Percentiles rank a stretch among this genome's conserved stretches.
phyloP scores from a whole-genome alignment of 441 rosid genomes.

The Eutrema salsugineum region DNA sequence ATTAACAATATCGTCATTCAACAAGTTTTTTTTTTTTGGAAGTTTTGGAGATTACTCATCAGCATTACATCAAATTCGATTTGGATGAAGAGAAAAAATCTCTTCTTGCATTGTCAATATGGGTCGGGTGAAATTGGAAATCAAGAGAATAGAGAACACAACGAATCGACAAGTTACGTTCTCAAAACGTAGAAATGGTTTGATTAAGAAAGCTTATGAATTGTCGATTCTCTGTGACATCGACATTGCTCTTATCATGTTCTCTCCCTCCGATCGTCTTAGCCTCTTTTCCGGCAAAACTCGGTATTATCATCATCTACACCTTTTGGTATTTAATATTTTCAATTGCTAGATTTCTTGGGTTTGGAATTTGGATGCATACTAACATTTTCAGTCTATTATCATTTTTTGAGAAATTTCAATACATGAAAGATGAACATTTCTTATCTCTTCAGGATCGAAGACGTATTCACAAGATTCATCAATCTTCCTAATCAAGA shows the following conservation, averaged over 20 bases:
- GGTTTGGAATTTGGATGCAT: not conserved
- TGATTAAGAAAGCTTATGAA: slow-evolving; percentile 82
- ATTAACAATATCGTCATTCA: not conserved
- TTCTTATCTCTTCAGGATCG: slow-evolving; percentile 43
- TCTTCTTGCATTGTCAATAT: slow-evolving; percentile 20
- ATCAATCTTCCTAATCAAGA: slow-evolving; percentile 67
- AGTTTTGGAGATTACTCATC: slow-evolving; percentile 16
- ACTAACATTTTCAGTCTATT: not conserved
- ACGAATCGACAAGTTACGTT: slow-evolving; percentile 69
- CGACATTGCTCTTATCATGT: slow-evolving; percentile 71
- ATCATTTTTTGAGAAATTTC: not conserved
- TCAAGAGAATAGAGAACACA: slow-evolving; percentile 59
- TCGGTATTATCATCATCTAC: slow-evolving; percentile 31
- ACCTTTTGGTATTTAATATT: not conserved
- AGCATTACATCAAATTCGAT: not conserved
- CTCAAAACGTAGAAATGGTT: slow-evolving; percentile 83
- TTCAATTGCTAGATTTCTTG: not conserved
- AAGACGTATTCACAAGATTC: slow-evolving; percentile 63
- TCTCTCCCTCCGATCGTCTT: slow-evolving; percentile 57
- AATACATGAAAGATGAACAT: not conserved
- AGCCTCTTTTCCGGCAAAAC: slow-evolving; percentile 60
- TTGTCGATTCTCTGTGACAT: slow-evolving; percentile 68
- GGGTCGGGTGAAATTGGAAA: slow-evolving; percentile 70
- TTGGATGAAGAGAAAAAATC: not conserved
- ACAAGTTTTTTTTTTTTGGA: not conserved